Percentiles rank a stretch among this genome's conserved stretches.
Evolutionary conservation across 495 filamentous ascomycete species (phyloP).

Genomic region (Collariella sp.): DNA sequence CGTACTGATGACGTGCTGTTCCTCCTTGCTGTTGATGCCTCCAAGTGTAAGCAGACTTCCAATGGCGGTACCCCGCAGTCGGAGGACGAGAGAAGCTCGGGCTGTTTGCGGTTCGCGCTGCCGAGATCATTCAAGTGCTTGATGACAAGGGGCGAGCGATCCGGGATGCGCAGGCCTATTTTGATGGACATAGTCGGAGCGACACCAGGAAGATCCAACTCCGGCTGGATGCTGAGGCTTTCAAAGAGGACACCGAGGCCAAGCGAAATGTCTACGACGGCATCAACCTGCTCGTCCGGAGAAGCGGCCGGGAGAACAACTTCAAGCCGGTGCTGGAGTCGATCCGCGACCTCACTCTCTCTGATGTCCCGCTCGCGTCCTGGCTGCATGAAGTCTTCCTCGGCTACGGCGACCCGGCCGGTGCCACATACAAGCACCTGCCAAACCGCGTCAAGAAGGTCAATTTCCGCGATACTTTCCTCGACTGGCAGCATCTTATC

Average conservation of each 20-base stretch:
- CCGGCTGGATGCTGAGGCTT: conserved; percentile 69
- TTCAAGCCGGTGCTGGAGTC: conserved; percentile 92
- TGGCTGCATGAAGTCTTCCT: conserved; percentile 98
- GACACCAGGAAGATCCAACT: conserved; percentile 63
- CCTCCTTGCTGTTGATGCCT: conserved; percentile 62
- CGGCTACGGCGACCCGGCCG: conserved; percentile 85
- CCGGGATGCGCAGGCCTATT: conserved; percentile 46
- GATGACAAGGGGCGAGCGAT: conserved; percentile 80
- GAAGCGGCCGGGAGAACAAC: conserved; percentile 88
- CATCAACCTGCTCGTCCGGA: conserved; percentile 79
- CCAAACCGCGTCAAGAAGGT: conserved; percentile 66
- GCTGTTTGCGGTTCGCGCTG: conserved; percentile 65
- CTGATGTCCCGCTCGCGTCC: conserved; percentile 74
- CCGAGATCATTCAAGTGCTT: conserved; percentile 77
- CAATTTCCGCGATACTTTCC: conserved; percentile 88
- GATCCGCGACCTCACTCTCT: conserved; percentile 75
- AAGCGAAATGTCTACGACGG: conserved; percentile 72
- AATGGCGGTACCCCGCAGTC: conserved; percentile 45
- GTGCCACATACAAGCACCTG: conserved; percentile 76
- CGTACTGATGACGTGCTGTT: conserved; percentile 87
- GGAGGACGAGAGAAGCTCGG: conserved; percentile 54
- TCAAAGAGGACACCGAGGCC: conserved; percentile 71
- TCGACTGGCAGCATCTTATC: conserved; percentile 90
- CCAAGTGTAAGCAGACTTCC: conserved; percentile 43
- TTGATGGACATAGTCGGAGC: conserved; percentile 36